phyloP scores from a whole-genome alignment of 257 asterid species.

The Petunia secreta region DNA sequence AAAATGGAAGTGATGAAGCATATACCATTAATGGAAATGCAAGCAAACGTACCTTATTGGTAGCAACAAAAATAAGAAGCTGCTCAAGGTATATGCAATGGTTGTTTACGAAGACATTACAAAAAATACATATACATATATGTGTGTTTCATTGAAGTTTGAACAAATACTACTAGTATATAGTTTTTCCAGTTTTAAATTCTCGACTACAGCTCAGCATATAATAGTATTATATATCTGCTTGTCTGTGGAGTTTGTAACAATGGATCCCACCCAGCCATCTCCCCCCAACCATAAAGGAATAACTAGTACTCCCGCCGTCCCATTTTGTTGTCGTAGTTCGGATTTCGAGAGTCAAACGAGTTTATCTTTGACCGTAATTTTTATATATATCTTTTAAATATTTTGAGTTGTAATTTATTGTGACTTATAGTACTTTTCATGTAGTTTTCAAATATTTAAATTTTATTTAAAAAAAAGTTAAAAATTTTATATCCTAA shows the following conservation, averaged over 20 bases:
- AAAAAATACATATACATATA: background rate
- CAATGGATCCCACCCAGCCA: too few relatives aligned
- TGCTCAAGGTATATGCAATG: background rate
- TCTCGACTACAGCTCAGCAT: slow-evolving; percentile 45
- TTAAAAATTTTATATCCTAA: too few relatives aligned
- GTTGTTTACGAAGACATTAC: background rate
- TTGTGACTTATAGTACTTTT: too few relatives aligned
- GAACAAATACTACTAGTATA: background rate
- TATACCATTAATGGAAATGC: background rate
- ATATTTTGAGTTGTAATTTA: too few relatives aligned
- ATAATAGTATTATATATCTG: background rate
- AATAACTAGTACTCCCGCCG: too few relatives aligned
- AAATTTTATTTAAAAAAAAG: too few relatives aligned
- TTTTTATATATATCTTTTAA: too few relatives aligned
- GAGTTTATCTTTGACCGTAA: too few relatives aligned
- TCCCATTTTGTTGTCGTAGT: too few relatives aligned
- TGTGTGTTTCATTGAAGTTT: background rate
- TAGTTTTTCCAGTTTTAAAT: background rate
- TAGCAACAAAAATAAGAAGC: background rate
- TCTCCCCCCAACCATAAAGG: too few relatives aligned
- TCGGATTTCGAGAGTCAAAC: too few relatives aligned
- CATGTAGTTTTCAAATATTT: too few relatives aligned
- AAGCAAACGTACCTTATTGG: background rate
- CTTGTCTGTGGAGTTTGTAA: background rate
- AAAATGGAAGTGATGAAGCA: background rate